phyloP scores from a whole-genome alignment of 768 basidiomycete species.

The Phallus indusiatus region DNA sequence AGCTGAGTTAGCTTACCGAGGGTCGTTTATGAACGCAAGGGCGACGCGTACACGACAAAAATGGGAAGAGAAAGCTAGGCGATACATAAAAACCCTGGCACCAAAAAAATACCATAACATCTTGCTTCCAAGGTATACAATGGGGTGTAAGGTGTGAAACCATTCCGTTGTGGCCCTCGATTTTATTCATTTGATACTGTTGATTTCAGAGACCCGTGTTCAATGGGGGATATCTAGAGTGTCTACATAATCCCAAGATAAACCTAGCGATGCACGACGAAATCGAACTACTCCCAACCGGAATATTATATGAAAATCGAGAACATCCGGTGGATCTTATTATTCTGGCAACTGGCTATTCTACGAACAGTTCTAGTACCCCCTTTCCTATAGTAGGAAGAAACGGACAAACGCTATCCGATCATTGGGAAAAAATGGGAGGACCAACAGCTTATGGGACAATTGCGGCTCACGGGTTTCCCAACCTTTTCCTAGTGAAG shows the following conservation, averaged over 20 bases:
- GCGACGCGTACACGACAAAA: background rate
- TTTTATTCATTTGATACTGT: no score
- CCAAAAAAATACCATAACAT: slow-evolving; percentile 17
- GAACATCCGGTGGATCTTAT: slow-evolving; percentile 15
- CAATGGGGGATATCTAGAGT: slow-evolving; percentile 14
- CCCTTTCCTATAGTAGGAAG: slow-evolving; percentile 13
- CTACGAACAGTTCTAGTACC: slow-evolving; percentile 1
- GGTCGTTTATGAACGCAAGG: background rate
- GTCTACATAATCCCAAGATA: slow-evolving; percentile 12
- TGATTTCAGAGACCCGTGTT: slow-evolving; percentile 15
- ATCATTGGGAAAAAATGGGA: slow-evolving; percentile 11
- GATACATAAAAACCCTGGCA: slow-evolving; percentile 11
- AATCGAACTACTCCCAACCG: slow-evolving; percentile 5
- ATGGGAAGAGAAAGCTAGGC: slow-evolving; percentile 19
- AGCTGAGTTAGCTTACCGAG: background rate
- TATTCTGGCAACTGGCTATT: slow-evolving; percentile 13
- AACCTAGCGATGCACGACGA: slow-evolving; percentile 13
- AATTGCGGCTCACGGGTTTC: slow-evolving; percentile 4
- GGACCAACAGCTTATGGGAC: slow-evolving; percentile 11
- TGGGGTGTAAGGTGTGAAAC: slow-evolving; percentile 15
- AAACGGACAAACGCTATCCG: slow-evolving; percentile 11
- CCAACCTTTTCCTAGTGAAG: slow-evolving; percentile 4
- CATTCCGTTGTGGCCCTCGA: background rate
- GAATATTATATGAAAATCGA: slow-evolving; percentile 10
- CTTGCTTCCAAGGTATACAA: slow-evolving; percentile 14